Evolutionary conservation across 805 yeast species (phyloP), one percentile per base, ranked within the genome.

Genomic region (Saturnispora gosingensis): DNA sequence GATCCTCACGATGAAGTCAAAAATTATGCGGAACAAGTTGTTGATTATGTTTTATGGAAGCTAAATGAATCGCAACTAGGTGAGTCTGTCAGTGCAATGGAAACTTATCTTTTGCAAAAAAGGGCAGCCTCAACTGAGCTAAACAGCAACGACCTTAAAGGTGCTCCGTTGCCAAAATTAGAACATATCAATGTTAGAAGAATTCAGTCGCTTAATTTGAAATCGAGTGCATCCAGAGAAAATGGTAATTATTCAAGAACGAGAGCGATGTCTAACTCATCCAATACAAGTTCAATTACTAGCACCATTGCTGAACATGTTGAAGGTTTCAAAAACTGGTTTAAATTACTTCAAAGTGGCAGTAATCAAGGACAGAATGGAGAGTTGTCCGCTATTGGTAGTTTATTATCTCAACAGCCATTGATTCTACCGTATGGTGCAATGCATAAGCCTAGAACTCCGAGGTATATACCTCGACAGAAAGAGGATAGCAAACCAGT

Each of bases 1-100:
- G 99, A 93, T 66, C 96, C 98, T 0, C 93, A 85, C 65, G 69
- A 77, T 35, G 96, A 88, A 65, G 89, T 90, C 6, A 80, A 78
- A 53, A 77, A 77, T 46, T 72, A 80, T 54, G 91, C 97, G 0
- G 83, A 82, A 51, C 80, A 77, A 28, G 76, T 88, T 13, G 82
- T 88, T 18, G 97, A 89, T 64, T 80, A 75, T 54, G 81, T 89
- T 22, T 70, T 86, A 65, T 61, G 78, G 46, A 77, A 79, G 53
- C 68, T 91, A 49, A 76, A 80, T 54, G 81, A 82, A 46, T 76
- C 88, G 54, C 83, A 81, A 43, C 62, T 91, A 34, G 80, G 82
- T 0, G 82, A 77, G 2, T 73, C 82, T 4, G 90, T 83, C 10
- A 65, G 63, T 25, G 84, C 81, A 54, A 80, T 85, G 82, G 85